Conservation (phyloP, 371 early-diverging fungal species). For the Dentiscutata heterogama region DNA sequence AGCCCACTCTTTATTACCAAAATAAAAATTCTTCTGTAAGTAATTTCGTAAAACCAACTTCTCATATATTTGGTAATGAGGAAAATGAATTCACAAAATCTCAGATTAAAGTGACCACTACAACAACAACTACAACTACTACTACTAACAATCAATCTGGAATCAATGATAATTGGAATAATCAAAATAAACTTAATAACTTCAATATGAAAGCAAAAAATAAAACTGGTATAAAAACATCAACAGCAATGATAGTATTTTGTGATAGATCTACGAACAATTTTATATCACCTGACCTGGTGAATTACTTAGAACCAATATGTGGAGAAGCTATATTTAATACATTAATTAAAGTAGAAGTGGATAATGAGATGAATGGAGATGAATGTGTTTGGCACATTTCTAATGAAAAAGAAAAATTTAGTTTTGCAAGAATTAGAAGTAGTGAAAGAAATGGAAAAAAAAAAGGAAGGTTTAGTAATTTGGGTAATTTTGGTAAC, state of each 20-base stretch:
- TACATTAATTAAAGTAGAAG: constrained; percentile 62
- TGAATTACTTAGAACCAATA: constrained; percentile 66
- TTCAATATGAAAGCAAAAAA: not conserved
- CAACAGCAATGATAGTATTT: constrained; percentile 83
- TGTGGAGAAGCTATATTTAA: constrained; percentile 85
- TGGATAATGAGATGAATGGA: too few relatives aligned
- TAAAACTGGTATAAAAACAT: not conserved
- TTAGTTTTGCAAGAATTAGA: too few relatives aligned
- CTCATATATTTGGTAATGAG: too few relatives aligned
- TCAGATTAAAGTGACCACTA: not conserved
- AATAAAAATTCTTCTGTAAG: not conserved
- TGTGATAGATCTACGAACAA: constrained; percentile 79
- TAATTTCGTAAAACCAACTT: not conserved
- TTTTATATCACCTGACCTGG: constrained; percentile 76
- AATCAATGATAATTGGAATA: not conserved
- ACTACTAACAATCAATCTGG: not conserved
- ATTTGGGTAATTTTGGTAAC: too few relatives aligned
- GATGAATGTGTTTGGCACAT: too few relatives aligned
- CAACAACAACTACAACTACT: not conserved
- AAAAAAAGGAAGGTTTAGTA: too few relatives aligned
- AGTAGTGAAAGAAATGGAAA: too few relatives aligned
- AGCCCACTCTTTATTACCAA: not conserved
- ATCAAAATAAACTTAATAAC: constrained; percentile 3
- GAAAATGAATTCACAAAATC: not conserved
- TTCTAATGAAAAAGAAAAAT: too few relatives aligned